A percentile compares a stretch with the other conserved stretches of the same genome.
phyloP scores from a whole-genome alignment of 1,284 basidiomycete genomes.

The Ceratobasidium sp. region DNA sequence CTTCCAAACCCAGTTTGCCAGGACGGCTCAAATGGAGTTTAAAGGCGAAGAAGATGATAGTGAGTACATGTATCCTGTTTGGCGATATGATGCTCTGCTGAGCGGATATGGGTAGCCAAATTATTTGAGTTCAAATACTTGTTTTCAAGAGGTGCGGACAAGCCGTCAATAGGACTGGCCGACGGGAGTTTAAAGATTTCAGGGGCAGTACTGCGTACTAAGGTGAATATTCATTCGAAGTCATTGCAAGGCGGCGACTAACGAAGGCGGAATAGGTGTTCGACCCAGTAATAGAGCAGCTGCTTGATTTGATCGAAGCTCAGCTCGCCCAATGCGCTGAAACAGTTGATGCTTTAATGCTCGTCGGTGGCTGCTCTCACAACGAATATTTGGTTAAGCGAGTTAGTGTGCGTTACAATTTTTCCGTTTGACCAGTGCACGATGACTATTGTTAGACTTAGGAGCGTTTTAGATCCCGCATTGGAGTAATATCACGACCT shows the following conservation, averaged over 20 bases:
- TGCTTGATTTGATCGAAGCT: conserved; percentile 77
- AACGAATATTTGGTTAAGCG: conserved; percentile 79
- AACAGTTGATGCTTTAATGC: conserved; percentile 75
- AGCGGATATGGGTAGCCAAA: conserved; percentile 51
- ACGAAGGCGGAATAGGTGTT: conserved; percentile 57
- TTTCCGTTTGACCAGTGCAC: neutral
- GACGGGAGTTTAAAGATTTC: conserved; percentile 83
- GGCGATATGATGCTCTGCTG: neutral
- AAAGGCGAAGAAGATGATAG: conserved; percentile 76
- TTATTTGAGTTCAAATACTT: conserved; percentile 73
- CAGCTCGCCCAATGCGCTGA: conserved; percentile 72
- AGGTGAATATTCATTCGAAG: conserved; percentile 55
- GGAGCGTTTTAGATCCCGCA: conserved; percentile 63
- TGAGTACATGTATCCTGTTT: conserved; percentile 51
- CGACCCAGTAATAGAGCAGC: conserved; percentile 79
- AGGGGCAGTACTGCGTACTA: conserved; percentile 74
- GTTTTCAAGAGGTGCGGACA: conserved; percentile 48
- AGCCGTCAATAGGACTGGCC: conserved; percentile 69
- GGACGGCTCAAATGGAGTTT: conserved; percentile 83
- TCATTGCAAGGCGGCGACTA: neutral
- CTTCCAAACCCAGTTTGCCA: conserved; percentile 85
- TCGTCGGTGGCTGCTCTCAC: conserved; percentile 86
- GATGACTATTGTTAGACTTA: conserved; percentile 49
- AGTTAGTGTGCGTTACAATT: conserved; percentile 63
- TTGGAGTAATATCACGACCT: conserved; percentile 78